Evolutionary conservation across 306 rosid genomes (phyloP), one percentile per base, ranked within the genome.

Genomic region (Cucumis melo): DNA sequence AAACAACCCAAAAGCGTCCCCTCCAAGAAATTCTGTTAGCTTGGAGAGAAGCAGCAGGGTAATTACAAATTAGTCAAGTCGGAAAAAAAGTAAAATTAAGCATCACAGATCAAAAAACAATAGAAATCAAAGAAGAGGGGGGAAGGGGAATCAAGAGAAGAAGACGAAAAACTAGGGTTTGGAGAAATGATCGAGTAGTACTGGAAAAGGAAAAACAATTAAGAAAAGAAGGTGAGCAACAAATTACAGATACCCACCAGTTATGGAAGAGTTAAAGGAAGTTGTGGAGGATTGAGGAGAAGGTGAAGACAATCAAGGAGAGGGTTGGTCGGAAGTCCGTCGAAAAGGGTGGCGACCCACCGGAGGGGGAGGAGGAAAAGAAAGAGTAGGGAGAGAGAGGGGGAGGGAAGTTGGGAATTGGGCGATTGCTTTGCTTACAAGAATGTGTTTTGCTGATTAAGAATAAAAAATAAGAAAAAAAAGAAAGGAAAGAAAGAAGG

Each of bases 121-220:
- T 8, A 19, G 12, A 66, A 66, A 21, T 46, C 0, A 72, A 72
- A 50, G 11, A 20, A 8, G 50, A 50, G 32, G 60, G 44, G 60
- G 1, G 15, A 72, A 72, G 5, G 27, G 46, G 76, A 71, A 41
- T 67, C 54, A 17, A 17, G 7, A 39, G 12, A 4, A 67, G 32
- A 67, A 71, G 23, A 13, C 42, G 12, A 10, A 72, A 48, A 72
- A 48, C 76, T 72, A 72, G 76, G 76, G 76, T 72, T 72, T 51
- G 44, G 15, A 51, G 76, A 46, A 16, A 50, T 2, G 61, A 73
- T 73, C 10, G 61, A 23, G 59, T 10, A 0, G 27, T 7, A 21
- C 34, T 32, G 29, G 29, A 27, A 27, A 27, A 27, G 29, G 2
- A 1, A 27, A 27, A 27, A 27, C 2, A 27, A 27, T 1, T 27